These are phyloP conservation scores for Backusella sp. DNA, from an alignment of 192 early-diverging fungal species.

Conservation along the genomic window DNA sequence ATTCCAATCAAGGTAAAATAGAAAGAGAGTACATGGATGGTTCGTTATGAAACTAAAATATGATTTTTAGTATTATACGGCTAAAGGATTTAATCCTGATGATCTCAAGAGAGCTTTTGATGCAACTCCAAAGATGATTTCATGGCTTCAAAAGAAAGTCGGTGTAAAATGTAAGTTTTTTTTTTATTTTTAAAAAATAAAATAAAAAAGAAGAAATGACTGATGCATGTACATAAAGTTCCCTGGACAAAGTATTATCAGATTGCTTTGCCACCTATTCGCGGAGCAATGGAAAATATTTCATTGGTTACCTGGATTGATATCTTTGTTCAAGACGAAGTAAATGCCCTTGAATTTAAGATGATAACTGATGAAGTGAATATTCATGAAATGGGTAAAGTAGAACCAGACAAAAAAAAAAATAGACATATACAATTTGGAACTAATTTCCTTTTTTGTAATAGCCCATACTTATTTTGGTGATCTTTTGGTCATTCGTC, in stretches of 20 bases:
- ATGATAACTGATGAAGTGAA: slow-evolving; percentile 38
- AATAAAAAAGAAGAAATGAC: background rate
- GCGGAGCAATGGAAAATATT: slow-evolving; percentile 61
- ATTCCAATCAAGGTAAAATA: slow-evolving; percentile 38
- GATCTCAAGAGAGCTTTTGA: slow-evolving; percentile 44
- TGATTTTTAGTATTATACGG: slow-evolving; percentile 36
- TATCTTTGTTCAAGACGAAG: slow-evolving; percentile 38
- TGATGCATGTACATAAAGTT: slow-evolving; percentile 16
- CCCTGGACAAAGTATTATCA: slow-evolving; percentile 59
- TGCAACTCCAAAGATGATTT: slow-evolving; percentile 45
- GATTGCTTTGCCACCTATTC: slow-evolving; percentile 33
- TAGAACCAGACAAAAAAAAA: background rate
- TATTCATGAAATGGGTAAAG: slow-evolving; percentile 53
- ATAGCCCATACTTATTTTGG: slow-evolving; percentile 53
- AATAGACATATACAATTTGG: background rate
- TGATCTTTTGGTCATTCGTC: slow-evolving; percentile 51
- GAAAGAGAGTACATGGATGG: background rate
- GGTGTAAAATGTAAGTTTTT: slow-evolving; percentile 25
- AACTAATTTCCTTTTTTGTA: background rate
- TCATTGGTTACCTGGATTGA: slow-evolving; percentile 48
- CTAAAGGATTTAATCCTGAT: slow-evolving; percentile 38
- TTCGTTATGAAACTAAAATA: background rate
- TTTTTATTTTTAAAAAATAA: background rate
- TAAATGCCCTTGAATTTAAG: slow-evolving; percentile 26
- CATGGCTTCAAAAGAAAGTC: slow-evolving; percentile 50